Percentiles rank a stretch among this genome's conserved stretches.
These are phyloP conservation scores for Phaeoacremonium minimum DNA, from an alignment of 2,329 filamentous ascomycete genomes.

Conservation along the genomic window DNA sequence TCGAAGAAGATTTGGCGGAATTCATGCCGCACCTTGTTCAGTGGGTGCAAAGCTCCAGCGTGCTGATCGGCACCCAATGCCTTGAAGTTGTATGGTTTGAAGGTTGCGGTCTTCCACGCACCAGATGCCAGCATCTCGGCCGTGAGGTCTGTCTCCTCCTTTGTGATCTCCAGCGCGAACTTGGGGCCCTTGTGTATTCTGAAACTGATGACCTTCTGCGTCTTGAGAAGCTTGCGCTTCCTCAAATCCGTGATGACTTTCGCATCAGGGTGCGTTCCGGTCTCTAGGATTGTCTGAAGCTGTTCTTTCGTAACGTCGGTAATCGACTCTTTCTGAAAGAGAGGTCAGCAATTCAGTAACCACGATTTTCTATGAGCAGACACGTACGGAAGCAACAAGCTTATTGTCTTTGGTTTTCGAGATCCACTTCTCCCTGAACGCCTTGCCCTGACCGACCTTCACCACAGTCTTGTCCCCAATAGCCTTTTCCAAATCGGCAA, in stretches of 20 bases:
- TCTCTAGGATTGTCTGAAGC: conserved; percentile 68
- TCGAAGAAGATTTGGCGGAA: conserved; percentile 99
- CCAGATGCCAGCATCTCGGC: conserved; percentile 86
- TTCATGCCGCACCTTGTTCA: conserved; percentile 94
- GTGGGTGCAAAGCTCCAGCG: conserved; percentile 58
- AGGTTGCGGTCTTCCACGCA: conserved; percentile 85
- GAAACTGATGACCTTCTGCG: conserved; percentile 83
- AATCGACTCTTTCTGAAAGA: conserved; percentile 61
- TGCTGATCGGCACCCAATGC: conserved; percentile 57
- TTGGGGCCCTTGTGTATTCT: conserved; percentile 80
- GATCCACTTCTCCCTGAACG: conserved; percentile 79
- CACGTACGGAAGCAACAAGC: conserved; percentile 36
- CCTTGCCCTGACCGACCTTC: conserved; percentile 89
- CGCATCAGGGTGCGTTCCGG: conserved; percentile 63
- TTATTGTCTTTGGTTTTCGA: conserved; percentile 54
- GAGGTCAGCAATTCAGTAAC: conserved; percentile 6
- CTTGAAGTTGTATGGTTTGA: conserved; percentile 66
- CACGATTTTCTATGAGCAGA: not conserved
- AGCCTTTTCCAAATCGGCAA: conserved; percentile 64
- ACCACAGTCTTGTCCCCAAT: conserved; percentile 71
- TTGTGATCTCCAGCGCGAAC: conserved; percentile 81
- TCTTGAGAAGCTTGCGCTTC: conserved; percentile 84
- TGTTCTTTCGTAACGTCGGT: conserved; percentile 74
- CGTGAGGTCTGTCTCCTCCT: conserved; percentile 94
- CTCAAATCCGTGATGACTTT: conserved; percentile 79